Conservation (phyloP, 768 basidiomycete species). For the Podaxis mareebaensis region DNA sequence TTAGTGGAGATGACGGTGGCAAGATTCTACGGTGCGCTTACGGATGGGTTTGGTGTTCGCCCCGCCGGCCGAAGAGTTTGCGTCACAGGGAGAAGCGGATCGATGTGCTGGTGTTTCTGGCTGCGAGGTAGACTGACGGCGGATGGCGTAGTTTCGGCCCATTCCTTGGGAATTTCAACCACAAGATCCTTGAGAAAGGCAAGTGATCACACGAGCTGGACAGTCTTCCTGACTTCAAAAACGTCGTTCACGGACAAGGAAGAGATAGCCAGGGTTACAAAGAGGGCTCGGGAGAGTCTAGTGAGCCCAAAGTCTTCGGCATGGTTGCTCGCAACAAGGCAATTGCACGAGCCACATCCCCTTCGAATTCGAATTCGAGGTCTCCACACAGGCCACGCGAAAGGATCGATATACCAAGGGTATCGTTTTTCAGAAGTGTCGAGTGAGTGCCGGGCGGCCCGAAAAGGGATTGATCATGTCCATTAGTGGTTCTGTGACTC, state of each 20-base stretch:
- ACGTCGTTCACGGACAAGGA: background rate
- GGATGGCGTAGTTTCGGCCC: background rate
- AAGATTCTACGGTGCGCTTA: background rate
- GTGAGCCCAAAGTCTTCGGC: background rate
- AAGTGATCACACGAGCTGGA: constrained; percentile 4
- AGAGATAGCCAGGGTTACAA: background rate
- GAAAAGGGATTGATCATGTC: constrained; percentile 9
- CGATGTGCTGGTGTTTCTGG: background rate
- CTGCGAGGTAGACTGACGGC: background rate
- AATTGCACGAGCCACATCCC: background rate
- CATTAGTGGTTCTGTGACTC: constrained; percentile 6
- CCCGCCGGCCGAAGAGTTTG: background rate
- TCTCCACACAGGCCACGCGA: background rate
- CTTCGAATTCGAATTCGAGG: background rate
- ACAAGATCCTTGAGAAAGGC: background rate
- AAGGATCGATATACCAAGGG: constrained; percentile 1
- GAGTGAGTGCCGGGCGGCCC: background rate
- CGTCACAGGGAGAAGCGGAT: background rate
- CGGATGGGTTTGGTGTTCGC: background rate
- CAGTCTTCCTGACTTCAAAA: constrained; percentile 4
- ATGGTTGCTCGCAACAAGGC: background rate
- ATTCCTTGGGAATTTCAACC: background rate
- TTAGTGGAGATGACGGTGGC: constrained; percentile 8
- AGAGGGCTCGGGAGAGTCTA: background rate
- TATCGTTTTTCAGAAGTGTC: background rate